Evolutionary conservation across 2,329 filamentous ascomycete genomes (phyloP).

Genomic region (Macrophomina phaseolina): DNA sequence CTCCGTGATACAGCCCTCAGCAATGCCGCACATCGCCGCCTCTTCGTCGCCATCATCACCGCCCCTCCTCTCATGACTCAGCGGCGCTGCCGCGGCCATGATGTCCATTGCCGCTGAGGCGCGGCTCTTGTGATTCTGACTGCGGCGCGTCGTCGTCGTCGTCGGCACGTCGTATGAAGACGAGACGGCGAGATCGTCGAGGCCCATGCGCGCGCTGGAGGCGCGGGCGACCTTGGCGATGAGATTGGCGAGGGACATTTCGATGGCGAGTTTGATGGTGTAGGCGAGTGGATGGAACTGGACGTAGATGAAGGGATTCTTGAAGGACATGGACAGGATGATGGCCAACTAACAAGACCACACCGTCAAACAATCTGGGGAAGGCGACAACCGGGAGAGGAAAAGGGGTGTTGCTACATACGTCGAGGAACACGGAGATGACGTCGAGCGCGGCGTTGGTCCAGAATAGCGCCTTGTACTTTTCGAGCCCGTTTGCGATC

Average conservation of each 20-base stretch:
- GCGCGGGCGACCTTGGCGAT: constrained; percentile 45
- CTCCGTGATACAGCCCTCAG: neutral
- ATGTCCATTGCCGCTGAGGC: too few relatives aligned
- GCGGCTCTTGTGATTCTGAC: neutral
- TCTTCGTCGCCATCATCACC: neutral
- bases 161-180: neutral
- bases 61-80: too few relatives aligned
- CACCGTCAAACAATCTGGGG: too few relatives aligned
- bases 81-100: neutral
- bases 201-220: neutral
- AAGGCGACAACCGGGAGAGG: too few relatives aligned
- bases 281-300: constrained; percentile 52
- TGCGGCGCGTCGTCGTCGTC: neutral
- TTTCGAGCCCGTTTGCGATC: constrained; percentile 36
- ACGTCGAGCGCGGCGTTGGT: constrained; percentile 38
- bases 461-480: constrained; percentile 37
- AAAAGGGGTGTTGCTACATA: neutral
- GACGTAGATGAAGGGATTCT: constrained; percentile 36
- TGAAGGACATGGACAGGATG: constrained; percentile 49
- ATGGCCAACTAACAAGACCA: constrained; percentile 32
- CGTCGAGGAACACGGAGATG: constrained; percentile 36
- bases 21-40: neutral
- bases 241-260: constrained; percentile 52
- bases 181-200: neutral
- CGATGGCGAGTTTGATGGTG: constrained; percentile 40